These are phyloP conservation scores for Dendrothele bispora DNA, from an alignment of 768 basidiomycete genomes.

Conservation along the genomic window DNA sequence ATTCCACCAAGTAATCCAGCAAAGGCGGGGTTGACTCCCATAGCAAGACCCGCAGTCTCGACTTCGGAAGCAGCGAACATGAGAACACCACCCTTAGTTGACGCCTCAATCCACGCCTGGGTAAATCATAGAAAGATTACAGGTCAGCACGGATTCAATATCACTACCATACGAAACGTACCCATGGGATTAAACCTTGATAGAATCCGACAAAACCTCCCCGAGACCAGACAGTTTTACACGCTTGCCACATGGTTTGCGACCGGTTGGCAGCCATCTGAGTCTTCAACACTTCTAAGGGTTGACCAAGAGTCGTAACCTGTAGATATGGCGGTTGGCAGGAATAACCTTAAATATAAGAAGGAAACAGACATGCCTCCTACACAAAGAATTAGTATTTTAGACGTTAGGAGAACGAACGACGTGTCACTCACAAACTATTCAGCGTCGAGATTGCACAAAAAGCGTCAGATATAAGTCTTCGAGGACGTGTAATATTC, in stretches of 20 bases:
- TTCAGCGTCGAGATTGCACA: constrained; percentile 9
- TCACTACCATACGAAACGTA: constrained; percentile 33
- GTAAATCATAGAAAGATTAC: constrained; percentile 4
- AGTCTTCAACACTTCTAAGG: constrained; percentile 96
- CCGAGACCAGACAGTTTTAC: constrained; percentile 85
- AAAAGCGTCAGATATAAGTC: neutral
- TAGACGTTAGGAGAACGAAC: constrained; percentile 3
- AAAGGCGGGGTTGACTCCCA: constrained; percentile 77
- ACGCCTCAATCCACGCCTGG: constrained; percentile 99
- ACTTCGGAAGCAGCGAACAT: constrained; percentile 97
- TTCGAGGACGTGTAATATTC: constrained; percentile 12
- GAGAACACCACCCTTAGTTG: constrained; percentile 95
- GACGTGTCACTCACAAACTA: constrained; percentile 50
- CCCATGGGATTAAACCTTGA: constrained; percentile 99
- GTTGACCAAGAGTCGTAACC: constrained; percentile 98
- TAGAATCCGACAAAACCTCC: constrained; percentile 91
- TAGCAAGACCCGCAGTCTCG: constrained; percentile 60
- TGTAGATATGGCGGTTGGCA: constrained; percentile 27
- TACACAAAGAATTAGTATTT: constrained; percentile 29
- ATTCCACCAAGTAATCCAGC: constrained; percentile 95
- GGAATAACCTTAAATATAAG: constrained; percentile 8
- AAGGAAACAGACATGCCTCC: constrained; percentile 63
- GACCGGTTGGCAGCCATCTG: constrained; percentile 98
- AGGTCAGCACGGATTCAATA: constrained; percentile 1
- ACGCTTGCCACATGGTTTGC: constrained; percentile 87